phyloP scores from a whole-genome alignment of 768 basidiomycete genomes.

The Termitomyces sp. region DNA sequence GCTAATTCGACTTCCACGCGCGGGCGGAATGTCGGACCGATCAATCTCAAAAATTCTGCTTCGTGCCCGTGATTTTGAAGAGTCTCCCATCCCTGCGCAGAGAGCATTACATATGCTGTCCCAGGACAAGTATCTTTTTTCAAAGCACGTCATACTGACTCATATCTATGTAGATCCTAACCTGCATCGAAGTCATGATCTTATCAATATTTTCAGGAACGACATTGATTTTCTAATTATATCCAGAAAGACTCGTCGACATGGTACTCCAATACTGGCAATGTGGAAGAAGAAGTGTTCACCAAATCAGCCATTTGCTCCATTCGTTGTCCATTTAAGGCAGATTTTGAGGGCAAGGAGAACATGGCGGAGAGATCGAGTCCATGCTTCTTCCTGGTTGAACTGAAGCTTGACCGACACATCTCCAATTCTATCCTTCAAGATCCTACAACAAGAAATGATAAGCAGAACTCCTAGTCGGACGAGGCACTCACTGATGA shows the following conservation, averaged over 20 bases:
- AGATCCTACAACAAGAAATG: conserved; percentile 54
- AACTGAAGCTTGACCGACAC: conserved; percentile 93
- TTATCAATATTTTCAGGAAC: background rate
- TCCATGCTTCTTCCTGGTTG: conserved; percentile 95
- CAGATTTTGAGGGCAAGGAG: conserved; percentile 85
- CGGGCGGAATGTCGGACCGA: background rate
- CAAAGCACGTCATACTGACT: background rate
- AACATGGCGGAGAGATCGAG: conserved; percentile 87
- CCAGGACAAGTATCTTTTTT: background rate
- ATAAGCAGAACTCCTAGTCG: conserved; percentile 1
- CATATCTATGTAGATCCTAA: no score
- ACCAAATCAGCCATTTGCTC: conserved; percentile 52
- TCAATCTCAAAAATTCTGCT: background rate
- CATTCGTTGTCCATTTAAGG: conserved; percentile 83
- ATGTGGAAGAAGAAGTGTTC: background rate
- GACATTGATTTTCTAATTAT: background rate
- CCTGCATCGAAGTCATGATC: background rate
- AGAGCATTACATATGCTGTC: no score
- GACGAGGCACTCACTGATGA: conserved; percentile 64
- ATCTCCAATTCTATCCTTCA: conserved; percentile 94
- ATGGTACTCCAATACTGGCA: no score
- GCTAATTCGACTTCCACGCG: background rate
- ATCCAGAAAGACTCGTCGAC: no score
- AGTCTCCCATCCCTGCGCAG: no score
- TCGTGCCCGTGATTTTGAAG: no score